A percentile compares a stretch with the other conserved stretches of the same genome.
phyloP scores from a whole-genome alignment of 1,284 basidiomycete genomes.

The Leccinum huronense region DNA sequence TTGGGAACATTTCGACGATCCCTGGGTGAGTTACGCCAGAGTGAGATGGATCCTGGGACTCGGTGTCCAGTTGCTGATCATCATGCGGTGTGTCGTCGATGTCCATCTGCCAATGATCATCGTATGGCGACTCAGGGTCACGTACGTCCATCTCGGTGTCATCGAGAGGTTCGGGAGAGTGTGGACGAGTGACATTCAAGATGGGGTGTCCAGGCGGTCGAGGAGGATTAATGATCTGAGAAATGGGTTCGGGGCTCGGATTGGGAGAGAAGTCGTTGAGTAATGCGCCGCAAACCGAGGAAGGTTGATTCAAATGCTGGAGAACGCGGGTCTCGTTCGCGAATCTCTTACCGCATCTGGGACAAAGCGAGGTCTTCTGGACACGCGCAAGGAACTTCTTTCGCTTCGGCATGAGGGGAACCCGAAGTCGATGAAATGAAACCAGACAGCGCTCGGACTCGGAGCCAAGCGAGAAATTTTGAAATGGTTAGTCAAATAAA shows the following conservation, averaged over 20 bases:
- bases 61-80: background rate
- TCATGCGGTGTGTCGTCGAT: too few species aligned
- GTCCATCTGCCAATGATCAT: background rate
- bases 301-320: slow-evolving; percentile 11
- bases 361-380: slow-evolving; percentile 4
- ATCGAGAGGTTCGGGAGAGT: background rate
- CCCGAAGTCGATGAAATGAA: too few species aligned
- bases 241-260: background rate
- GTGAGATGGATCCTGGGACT: background rate
- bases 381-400: background rate
- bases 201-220: too few species aligned
- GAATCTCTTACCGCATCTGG: slow-evolving; percentile 4
- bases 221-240: background rate
- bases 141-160: background rate
- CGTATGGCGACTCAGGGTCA: background rate
- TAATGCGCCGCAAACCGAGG: background rate
- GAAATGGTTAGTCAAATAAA: too few species aligned
- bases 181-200: background rate
- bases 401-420: slow-evolving; percentile 3
- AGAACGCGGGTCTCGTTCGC: slow-evolving; percentile 1
- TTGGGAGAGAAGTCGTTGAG: background rate
- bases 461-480: too few species aligned
- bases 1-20: background rate
- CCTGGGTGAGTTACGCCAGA: background rate
- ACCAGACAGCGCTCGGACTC: too few species aligned